Evolutionary conservation across 2,329 filamentous ascomycete species (phyloP), one percentile per base, ranked within the genome.

Genomic region (Xylariales sp.): DNA sequence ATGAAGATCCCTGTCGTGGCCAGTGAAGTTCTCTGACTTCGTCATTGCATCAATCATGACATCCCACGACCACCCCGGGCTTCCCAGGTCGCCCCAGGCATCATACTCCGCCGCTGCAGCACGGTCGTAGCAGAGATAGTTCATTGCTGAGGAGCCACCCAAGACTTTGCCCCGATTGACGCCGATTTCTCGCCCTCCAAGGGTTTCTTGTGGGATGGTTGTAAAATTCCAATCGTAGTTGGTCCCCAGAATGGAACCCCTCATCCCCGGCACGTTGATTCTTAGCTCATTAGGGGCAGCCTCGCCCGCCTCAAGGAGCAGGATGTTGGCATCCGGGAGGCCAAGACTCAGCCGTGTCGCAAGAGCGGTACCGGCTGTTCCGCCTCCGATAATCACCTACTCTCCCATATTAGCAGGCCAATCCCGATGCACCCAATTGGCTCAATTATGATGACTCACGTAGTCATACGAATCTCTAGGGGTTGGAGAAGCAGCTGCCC

Each of bases 61-160:
- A 2, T 55, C 33, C 57, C 60, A 65, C 21, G 57, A 54, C 62
- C 62, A 65, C 0, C 61, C 61, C 3, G 41, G 40, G 29, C 59
- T 62, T 2, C 59, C 60, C 4, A 62, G 47, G 1, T 46, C 49
- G 18, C 54, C 59, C 59, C 59, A 62, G 23, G 53, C 52, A 41
- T 63, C 51, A 30, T 60, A 59, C 27, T 62, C 56, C 24, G 42
- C 46, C 6, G 43, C 46, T 10, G 52, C 44, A 3, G 54, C 56
- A 5, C 59, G 49, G 36, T 61, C 56, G 40, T 56, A 61, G 19
- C 54, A 51, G 57, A 62, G 56, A 31, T 69, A 63, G 43, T 73
- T 72, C 20, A 73, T 42, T 0, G 66, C 60, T 15, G 59, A 65
- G 23, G 60, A 65, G 11, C 70, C 70, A 11, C 70, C 69, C 0